Conservation (phyloP, 495 filamentous ascomycete genomes). For the Thozetella sp. region DNA sequence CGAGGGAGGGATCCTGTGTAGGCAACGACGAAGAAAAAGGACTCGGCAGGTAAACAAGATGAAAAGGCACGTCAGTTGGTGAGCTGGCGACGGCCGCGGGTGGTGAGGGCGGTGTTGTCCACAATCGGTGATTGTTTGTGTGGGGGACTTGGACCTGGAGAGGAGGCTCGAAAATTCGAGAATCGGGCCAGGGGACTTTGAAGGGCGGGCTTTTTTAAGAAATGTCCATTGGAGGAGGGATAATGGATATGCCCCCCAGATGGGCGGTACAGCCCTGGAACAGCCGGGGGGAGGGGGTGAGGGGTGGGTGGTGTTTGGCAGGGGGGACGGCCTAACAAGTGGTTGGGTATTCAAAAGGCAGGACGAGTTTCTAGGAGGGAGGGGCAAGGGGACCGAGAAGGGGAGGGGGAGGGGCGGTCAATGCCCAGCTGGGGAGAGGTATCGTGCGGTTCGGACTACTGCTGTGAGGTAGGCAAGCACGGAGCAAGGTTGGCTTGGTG, state of each 20-base stretch:
- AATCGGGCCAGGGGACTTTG: slow-evolving; percentile 1
- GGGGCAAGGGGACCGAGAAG: not conserved
- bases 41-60: slow-evolving; percentile 2
- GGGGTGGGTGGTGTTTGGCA: slow-evolving; percentile 2
- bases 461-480: no score
- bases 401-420: not conserved
- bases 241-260: not conserved
- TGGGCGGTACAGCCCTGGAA: slow-evolving; percentile 2
- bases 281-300: no score
- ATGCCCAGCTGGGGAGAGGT: not conserved
- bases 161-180: slow-evolving; percentile 1
- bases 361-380: not conserved
- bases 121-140: not conserved
- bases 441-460: not conserved
- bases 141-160: not conserved
- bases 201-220: slow-evolving; percentile 1
- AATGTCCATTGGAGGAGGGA: not conserved
- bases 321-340: not conserved
- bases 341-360: not conserved
- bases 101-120: not conserved
- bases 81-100: not conserved
- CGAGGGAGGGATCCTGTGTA: not conserved
- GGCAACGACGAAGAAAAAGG: no score
- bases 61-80: not conserved
- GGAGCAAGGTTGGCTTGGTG: no score